phyloP scores from a whole-genome alignment of 441 rosid species.

The Populus hybrid region DNA sequence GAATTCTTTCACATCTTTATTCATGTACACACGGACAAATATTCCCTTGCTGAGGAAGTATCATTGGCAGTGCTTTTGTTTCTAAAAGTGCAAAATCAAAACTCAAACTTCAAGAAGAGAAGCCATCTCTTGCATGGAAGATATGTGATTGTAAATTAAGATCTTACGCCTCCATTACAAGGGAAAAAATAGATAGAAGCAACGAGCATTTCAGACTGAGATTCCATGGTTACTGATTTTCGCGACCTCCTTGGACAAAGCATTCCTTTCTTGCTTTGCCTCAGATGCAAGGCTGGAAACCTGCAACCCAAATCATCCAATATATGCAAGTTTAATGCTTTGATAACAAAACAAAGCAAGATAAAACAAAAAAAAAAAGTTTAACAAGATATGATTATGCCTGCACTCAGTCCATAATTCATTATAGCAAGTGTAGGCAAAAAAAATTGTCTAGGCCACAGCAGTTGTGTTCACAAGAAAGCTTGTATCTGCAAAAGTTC shows the following conservation, averaged over 20 bases:
- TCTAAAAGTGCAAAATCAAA: background rate
- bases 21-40: background rate
- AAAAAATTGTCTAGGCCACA: background rate
- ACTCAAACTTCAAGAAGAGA: background rate
- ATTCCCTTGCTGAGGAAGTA: background rate
- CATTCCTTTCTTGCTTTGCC: slow-evolving; percentile 66
- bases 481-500: background rate
- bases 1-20: background rate
- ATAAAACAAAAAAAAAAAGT: background rate
- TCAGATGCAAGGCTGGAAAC: slow-evolving; percentile 63
- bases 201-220: slow-evolving; percentile 50
- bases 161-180: slow-evolving; percentile 2
- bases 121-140: slow-evolving; percentile 2
- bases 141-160: background rate
- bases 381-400: background rate
- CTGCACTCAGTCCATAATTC: background rate
- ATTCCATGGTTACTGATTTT: slow-evolving; percentile 90
- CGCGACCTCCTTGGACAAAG: slow-evolving; percentile 69
- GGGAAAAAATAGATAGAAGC: background rate
- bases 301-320: slow-evolving; percentile 37
- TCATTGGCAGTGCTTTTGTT: background rate
- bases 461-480: background rate
- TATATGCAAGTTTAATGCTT: background rate
- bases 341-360: background rate
- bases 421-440: background rate